Evolutionary conservation across 192 early-diverging fungal genomes (phyloP).

Genomic region (Haplosporangium gracile): DNA sequence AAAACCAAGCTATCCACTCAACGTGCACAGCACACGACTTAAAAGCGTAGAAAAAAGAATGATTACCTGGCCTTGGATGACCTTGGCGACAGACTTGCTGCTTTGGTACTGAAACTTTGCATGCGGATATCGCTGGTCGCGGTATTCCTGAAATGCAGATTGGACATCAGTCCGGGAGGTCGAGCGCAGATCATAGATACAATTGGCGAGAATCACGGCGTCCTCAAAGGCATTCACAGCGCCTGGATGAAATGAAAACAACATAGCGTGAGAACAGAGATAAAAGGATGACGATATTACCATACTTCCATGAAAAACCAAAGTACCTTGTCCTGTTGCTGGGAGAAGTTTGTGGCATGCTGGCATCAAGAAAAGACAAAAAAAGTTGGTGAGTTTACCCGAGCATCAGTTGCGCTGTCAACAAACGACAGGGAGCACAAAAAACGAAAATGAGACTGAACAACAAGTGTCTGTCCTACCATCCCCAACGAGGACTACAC

Average conservation of each 20-base stretch:
- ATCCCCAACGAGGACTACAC: neutral
- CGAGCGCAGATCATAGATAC: slow-evolving; percentile 6
- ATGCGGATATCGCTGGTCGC: slow-evolving; percentile 4
- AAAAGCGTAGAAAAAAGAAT: too few species aligned
- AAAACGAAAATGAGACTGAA: neutral
- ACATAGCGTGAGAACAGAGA: neutral
- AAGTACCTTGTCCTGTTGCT: neutral
- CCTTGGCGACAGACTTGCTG: slow-evolving; percentile 8
- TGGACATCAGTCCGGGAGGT: neutral
- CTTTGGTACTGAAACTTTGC: slow-evolving; percentile 1
- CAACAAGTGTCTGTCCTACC: neutral
- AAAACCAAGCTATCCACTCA: too few species aligned
- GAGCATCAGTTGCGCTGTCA: neutral
- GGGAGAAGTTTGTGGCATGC: neutral
- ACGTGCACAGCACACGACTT: too few species aligned
- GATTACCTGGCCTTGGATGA: slow-evolving; percentile 3
- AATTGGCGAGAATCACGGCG: slow-evolving; percentile 4
- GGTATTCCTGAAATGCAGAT: slow-evolving; percentile 2
- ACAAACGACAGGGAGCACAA: neutral
- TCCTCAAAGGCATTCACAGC: slow-evolving; percentile 9
- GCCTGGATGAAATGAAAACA: neutral
- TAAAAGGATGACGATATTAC: neutral
- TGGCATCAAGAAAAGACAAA: neutral
- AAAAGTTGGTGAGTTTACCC: too few species aligned
- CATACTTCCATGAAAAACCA: neutral